A percentile compares a stretch with the other conserved stretches of the same genome.
Evolutionary conservation across 306 rosid genomes (phyloP).

Genomic region (Dalbergia cochinchinensis): DNA sequence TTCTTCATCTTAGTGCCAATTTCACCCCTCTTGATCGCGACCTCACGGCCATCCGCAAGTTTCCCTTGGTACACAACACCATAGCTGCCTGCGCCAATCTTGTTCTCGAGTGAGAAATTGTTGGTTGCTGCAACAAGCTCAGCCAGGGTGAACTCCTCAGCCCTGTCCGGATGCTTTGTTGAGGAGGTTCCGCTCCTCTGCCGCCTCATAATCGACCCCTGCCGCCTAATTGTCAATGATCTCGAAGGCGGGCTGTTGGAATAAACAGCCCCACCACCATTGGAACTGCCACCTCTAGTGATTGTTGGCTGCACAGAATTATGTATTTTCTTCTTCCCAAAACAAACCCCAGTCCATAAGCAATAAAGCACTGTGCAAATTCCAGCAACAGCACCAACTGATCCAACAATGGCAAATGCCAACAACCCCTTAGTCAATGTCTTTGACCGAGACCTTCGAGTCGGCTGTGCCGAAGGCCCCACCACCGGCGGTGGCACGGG

Average conservation of each 20-base stretch:
- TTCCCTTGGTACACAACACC: conserved; percentile 91
- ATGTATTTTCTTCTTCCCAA: conserved; percentile 84
- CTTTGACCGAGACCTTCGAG: conserved; percentile 44
- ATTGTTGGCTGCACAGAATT: conserved; percentile 95
- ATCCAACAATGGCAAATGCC: conserved; percentile 86
- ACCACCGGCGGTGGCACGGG: conserved; percentile 19
- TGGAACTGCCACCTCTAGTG: conserved; percentile 76
- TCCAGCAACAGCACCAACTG: conserved; percentile 77
- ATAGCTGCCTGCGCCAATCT: conserved; percentile 93
- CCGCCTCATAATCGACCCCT: conserved; percentile 89
- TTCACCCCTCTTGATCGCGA: conserved; percentile 93
- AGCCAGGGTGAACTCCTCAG: conserved; percentile 78
- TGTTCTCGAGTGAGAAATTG: conserved; percentile 70
- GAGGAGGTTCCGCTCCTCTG: conserved; percentile 96
- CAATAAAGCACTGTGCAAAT: conserved; percentile 75
- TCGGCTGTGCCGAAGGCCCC: conserved; percentile 1
- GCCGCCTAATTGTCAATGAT: conserved; percentile 76
- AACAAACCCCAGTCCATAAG: conserved; percentile 87
- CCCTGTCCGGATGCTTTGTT: conserved; percentile 72
- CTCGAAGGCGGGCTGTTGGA: conserved; percentile 76
- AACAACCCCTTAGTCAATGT: conserved; percentile 69
- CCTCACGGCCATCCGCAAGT: conserved; percentile 77
- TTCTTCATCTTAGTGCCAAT: conserved; percentile 64
- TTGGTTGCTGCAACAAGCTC: conserved; percentile 82
- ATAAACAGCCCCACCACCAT: conserved; percentile 50